Evolutionary conservation across 768 basidiomycete genomes (phyloP), one percentile per base, ranked within the genome.

Genomic region (Auriscalpium vulgare): DNA sequence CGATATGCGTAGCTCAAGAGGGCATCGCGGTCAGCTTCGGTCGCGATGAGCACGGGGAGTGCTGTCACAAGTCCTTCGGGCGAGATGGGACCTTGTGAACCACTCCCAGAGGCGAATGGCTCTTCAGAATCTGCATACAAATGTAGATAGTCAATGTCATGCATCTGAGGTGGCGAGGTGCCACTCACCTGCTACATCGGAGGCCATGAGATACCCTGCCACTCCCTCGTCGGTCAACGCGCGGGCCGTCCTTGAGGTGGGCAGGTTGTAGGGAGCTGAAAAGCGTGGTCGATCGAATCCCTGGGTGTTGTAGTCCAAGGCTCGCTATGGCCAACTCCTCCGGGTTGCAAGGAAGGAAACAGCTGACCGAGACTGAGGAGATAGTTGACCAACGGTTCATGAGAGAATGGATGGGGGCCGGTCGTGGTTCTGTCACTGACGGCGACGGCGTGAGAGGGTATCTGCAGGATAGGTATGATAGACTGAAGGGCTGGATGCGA

Each of bases 1-100:
- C 63, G 65, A 59, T 72, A 66, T 6, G 71, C 70, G 51, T 72
- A 69, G 6, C 63, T 55, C 47, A 72, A 59, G 23, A 71, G 59
- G 21, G 69, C 66, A 53, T 72, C 71, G 47, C 71, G 69, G n/a
- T 65, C 66, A 10, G 65, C 37, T 36, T 49, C 58, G 53, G 57
- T 67, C 47, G 65, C 58, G 34, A 69, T 65, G 13, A 57, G 45
- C 16, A n/a, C 21, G 7, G 36, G 34, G 29, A 29, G 2, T 21
- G 21, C 21, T 29, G 29, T 29, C 29, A 5, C 29, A 29, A 7
- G 29, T 4, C 29, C 29, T 4, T 29, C 29, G 0, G 29, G 29
- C 29, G 29, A 29, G 29, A 29, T 29, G 29, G 29, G 7, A 29
- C 29, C 7, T 7, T 29, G 29, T 29, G 29, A 4, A 5, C 29